Conservation (phyloP, 2,329 filamentous ascomycete species). For the Epichloe baconii region DNA sequence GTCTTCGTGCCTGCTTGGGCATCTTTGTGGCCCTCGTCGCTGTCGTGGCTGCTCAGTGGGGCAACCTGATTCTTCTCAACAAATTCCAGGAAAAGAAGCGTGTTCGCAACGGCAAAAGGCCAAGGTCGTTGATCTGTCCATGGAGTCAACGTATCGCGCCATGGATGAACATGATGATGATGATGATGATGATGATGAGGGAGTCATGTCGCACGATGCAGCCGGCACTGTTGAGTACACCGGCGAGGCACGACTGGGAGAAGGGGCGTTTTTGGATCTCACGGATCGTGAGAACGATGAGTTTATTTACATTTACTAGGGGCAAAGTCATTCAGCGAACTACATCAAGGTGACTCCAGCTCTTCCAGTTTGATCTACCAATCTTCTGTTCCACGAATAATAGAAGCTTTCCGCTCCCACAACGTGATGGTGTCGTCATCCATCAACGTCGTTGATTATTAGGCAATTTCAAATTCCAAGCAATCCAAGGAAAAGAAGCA, state of each 20-base stretch:
- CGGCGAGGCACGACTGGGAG: slow-evolving; percentile 22
- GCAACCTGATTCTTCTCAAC: slow-evolving; percentile 42
- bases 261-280: slow-evolving; percentile 43
- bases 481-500: too few relatives aligned
- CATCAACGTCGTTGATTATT: too few relatives aligned
- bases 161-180: slow-evolving; percentile 6
- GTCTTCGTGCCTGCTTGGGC: slow-evolving; percentile 40
- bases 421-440: too few relatives aligned
- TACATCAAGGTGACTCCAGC: too few relatives aligned
- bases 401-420: too few relatives aligned
- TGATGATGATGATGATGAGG: slow-evolving; percentile 4
- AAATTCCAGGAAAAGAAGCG: slow-evolving; percentile 40
- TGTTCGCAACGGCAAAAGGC: slow-evolving; percentile 47
- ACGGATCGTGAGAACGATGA: slow-evolving; percentile 56
- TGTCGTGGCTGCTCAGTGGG: slow-evolving; percentile 39
- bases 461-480: too few relatives aligned
- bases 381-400: too few relatives aligned
- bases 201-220: slow-evolving; percentile 13
- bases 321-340: not conserved
- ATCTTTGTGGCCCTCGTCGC: slow-evolving; percentile 41
- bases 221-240: slow-evolving; percentile 8
- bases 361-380: too few relatives aligned
- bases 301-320: slow-evolving; percentile 49
- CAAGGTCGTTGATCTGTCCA: slow-evolving; percentile 45
- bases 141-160: slow-evolving; percentile 37